Conservation (phyloP, 2,329 filamentous ascomycete genomes). For the Fusarium falciforme region DNA sequence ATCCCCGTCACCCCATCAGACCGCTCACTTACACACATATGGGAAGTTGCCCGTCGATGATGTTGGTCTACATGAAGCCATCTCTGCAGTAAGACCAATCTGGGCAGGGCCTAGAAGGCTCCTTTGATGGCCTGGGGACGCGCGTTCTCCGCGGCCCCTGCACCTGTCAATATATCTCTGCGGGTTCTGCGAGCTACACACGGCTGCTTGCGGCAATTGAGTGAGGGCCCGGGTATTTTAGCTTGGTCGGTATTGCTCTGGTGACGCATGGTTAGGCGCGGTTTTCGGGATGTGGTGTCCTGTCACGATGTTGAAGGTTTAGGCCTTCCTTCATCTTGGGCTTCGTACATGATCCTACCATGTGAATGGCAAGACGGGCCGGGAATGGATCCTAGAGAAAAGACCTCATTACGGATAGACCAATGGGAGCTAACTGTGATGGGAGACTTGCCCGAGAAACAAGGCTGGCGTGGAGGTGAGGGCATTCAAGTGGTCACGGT, state of each 20-base stretch:
- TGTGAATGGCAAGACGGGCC: neutral
- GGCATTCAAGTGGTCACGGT: slow-evolving; percentile 5
- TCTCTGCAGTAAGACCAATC: slow-evolving; percentile 5
- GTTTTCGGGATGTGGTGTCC: neutral
- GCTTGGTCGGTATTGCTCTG: neutral
- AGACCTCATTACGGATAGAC: neutral
- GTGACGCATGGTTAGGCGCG: slow-evolving; percentile 4
- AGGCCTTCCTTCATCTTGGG: neutral
- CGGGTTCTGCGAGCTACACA: slow-evolving; percentile 19
- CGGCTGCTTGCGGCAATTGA: neutral
- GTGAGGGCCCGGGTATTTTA: neutral
- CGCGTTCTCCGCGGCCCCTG: slow-evolving; percentile 35
- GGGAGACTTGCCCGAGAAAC: neutral
- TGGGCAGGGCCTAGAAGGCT: slow-evolving; percentile 1
- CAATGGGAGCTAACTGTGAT: neutral
- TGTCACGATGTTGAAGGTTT: neutral
- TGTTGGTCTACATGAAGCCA: slow-evolving; percentile 10
- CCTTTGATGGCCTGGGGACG: slow-evolving; percentile 25
- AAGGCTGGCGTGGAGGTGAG: slow-evolving; percentile 1
- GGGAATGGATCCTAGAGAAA: neutral
- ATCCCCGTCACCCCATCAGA: neutral
- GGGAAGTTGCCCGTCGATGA: neutral
- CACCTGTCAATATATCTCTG: slow-evolving; percentile 19
- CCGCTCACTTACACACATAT: slow-evolving; percentile 16
- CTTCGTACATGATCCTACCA: neutral